These are phyloP conservation scores for Neofusicoccum cordaticola DNA, from an alignment of 2,329 filamentous ascomycete genomes.

Conservation along the genomic window DNA sequence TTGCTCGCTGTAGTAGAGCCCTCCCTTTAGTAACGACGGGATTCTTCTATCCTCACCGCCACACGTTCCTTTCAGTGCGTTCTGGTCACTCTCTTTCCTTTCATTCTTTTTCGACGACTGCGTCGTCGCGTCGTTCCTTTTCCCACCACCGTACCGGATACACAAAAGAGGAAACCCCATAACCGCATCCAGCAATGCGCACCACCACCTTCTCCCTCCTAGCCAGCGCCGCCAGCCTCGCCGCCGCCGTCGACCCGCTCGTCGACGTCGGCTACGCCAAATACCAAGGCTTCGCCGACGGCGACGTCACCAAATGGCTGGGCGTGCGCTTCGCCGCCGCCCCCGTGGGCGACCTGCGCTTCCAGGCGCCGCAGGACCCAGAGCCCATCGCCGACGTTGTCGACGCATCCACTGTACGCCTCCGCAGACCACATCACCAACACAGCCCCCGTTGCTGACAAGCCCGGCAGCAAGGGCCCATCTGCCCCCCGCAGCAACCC, in stretches of 20 bases:
- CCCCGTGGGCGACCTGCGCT: constrained; percentile 51
- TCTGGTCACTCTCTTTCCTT: neutral
- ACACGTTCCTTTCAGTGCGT: neutral
- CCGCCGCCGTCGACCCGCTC: constrained; percentile 33
- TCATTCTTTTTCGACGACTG: neutral
- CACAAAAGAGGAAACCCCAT: too few species aligned
- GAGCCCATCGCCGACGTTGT: constrained; percentile 21
- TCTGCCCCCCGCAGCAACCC: constrained; percentile 32
- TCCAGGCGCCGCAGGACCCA: constrained; percentile 48
- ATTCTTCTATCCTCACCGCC: neutral
- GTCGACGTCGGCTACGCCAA: constrained; percentile 66
- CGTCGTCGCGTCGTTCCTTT: neutral
- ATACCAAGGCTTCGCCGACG: constrained; percentile 58
- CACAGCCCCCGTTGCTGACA: too few species aligned
- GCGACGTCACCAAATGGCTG: constrained; percentile 67
- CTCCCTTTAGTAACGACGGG: neutral
- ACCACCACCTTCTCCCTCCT: neutral
- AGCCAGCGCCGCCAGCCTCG: neutral
- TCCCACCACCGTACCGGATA: neutral
- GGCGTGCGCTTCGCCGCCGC: constrained; percentile 60
- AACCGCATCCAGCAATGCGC: neutral
- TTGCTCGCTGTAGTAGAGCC: neutral
- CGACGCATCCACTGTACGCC: neutral
- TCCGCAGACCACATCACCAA: neutral
- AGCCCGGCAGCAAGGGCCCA: constrained; percentile 22